These are phyloP conservation scores for Penicillium canariense DNA, from an alignment of 495 filamentous ascomycete species.

Conservation along the genomic window DNA sequence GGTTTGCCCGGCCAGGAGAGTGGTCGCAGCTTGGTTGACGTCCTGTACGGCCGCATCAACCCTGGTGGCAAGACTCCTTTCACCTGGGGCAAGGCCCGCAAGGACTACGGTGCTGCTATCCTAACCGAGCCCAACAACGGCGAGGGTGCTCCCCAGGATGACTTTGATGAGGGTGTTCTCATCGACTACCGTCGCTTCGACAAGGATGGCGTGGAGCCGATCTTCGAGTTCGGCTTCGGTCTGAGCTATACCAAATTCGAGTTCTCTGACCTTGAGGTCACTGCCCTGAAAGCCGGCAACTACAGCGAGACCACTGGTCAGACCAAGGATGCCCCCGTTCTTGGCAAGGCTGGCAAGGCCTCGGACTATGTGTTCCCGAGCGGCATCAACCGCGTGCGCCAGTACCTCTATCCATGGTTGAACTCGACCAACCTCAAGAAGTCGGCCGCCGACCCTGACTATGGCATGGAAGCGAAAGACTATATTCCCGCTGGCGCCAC, in stretches of 20 bases:
- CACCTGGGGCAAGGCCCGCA: slow-evolving; percentile 73
- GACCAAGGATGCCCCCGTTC: slow-evolving; percentile 63
- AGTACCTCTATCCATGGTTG: slow-evolving; percentile 89
- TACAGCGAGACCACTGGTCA: slow-evolving; percentile 69
- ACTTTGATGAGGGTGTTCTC: slow-evolving; percentile 84
- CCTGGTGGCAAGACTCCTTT: slow-evolving; percentile 85
- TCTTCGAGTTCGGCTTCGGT: slow-evolving; percentile 91
- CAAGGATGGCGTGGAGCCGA: slow-evolving; percentile 66
- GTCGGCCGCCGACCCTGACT: slow-evolving; percentile 64
- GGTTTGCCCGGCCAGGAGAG: slow-evolving; percentile 91
- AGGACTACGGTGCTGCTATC: slow-evolving; percentile 73
- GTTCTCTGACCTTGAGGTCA: slow-evolving; percentile 71
- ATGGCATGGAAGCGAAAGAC: slow-evolving; percentile 57
- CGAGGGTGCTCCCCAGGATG: slow-evolving; percentile 65
- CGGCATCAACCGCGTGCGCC: slow-evolving; percentile 51
- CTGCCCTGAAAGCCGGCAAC: slow-evolving; percentile 47
- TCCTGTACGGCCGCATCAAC: slow-evolving; percentile 87
- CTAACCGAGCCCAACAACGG: slow-evolving; percentile 75
- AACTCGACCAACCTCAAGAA: slow-evolving; percentile 66
- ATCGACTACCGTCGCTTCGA: slow-evolving; percentile 95
- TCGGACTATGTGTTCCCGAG: slow-evolving; percentile 75
- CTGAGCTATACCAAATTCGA: slow-evolving; percentile 84
- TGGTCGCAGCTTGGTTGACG: slow-evolving; percentile 84
- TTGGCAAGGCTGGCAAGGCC: slow-evolving; percentile 65
- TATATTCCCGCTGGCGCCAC: slow-evolving; percentile 68